Evolutionary conservation across 345 rosid genomes (phyloP).

Genomic region (Bruguiera sexangula): DNA sequence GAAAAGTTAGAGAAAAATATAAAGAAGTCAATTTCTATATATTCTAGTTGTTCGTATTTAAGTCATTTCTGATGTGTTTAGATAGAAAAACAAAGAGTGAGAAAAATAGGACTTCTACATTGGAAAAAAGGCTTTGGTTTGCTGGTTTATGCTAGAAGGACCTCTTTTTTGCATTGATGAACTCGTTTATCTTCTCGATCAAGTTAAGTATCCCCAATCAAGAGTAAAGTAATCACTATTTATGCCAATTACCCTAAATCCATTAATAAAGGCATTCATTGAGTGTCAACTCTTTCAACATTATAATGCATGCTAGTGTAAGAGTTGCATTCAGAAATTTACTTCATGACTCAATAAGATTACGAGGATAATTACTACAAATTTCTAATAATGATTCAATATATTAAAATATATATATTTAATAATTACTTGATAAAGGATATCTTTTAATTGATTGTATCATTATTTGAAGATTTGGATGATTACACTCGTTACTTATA

Average conservation of each 20-base stretch:
- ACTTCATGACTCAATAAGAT: constrained; percentile 93
- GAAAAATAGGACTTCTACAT: too few relatives aligned
- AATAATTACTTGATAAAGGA: constrained; percentile 87
- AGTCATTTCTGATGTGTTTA: too few relatives aligned
- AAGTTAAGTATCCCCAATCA: constrained; percentile 50
- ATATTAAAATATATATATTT: constrained; percentile 74
- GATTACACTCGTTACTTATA: constrained; percentile 70
- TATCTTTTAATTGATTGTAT: constrained; percentile 81
- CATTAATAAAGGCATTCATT: constrained; percentile 15
- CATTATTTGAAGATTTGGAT: constrained; percentile 68
- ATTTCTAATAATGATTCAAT: too few relatives aligned
- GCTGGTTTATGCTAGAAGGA: too few relatives aligned
- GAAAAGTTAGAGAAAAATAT: too few relatives aligned
- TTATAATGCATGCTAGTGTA: constrained; percentile 52
- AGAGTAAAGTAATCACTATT: constrained; percentile 83
- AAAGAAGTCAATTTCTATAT: too few relatives aligned
- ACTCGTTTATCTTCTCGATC: not conserved
- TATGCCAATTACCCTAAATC: constrained; percentile 58
- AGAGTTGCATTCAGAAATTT: constrained; percentile 51
- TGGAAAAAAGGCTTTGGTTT: too few relatives aligned
- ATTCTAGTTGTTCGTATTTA: too few relatives aligned
- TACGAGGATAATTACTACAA: constrained; percentile 94
- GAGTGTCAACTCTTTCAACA: constrained; percentile 58
- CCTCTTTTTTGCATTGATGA: too few relatives aligned
- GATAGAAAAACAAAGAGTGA: too few relatives aligned